These are phyloP conservation scores for Neoascochyta sp. DNA, from an alignment of 2,329 filamentous ascomycete species.

Conservation along the genomic window DNA sequence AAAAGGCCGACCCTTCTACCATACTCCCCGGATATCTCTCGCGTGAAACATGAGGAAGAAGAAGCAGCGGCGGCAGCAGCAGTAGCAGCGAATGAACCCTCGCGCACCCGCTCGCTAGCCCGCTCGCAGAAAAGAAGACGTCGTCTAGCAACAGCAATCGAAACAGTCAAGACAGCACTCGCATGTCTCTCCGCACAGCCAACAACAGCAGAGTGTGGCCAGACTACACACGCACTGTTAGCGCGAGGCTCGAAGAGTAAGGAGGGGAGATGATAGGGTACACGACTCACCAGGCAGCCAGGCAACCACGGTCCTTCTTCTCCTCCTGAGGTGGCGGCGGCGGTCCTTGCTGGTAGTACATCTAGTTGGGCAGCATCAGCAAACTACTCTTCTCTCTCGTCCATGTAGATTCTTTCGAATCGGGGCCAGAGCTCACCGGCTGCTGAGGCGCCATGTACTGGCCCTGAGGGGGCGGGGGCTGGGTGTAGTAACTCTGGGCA, in stretches of 20 bases:
- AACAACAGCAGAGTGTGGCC: conserved; percentile 38
- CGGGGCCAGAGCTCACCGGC: too few relatives aligned
- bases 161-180: conserved; percentile 35
- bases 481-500: conserved; percentile 23
- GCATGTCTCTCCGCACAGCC: conserved; percentile 36
- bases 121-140: too few relatives aligned
- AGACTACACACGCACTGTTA: too few relatives aligned
- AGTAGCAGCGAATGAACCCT: too few relatives aligned
- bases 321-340: conserved; percentile 20
- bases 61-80: too few relatives aligned
- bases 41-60: too few relatives aligned
- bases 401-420: too few relatives aligned
- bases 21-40: too few relatives aligned
- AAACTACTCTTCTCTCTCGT: conserved; percentile 1
- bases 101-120: too few relatives aligned
- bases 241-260: conserved; percentile 4
- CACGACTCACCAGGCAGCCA: conserved; percentile 29
- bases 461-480: conserved; percentile 25
- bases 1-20: too few relatives aligned
- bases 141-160: conserved; percentile 28
- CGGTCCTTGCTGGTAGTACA: conserved; percentile 31
- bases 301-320: conserved; percentile 34
- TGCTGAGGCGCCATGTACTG: conserved; percentile 31
- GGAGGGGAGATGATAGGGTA: neutral
- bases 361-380: conserved; percentile 11